These are phyloP conservation scores for Fusarium xylarioides DNA, from an alignment of 2,329 filamentous ascomycete genomes.

Conservation along the genomic window DNA sequence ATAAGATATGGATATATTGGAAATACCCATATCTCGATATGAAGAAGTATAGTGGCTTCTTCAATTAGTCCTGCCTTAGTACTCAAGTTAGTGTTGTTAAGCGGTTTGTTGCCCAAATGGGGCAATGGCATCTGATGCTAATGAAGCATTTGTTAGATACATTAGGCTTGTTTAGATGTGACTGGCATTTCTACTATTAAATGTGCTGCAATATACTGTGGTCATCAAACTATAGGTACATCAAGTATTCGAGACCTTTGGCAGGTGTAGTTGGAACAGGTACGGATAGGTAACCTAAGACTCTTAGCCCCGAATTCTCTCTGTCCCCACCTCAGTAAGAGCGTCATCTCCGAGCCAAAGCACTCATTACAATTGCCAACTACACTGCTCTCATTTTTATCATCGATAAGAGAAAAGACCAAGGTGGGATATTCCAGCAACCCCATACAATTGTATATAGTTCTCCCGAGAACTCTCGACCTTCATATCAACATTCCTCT, in stretches of 20 bases:
- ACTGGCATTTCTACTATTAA: not conserved
- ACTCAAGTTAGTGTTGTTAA: not conserved
- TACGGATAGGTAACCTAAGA: not conserved
- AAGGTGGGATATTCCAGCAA: not conserved
- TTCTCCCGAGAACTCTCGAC: not conserved
- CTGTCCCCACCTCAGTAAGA: slow-evolving; percentile 25
- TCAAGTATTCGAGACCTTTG: not conserved
- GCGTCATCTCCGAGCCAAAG: slow-evolving; percentile 32
- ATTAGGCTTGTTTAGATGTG: not conserved
- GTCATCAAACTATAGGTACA: not conserved
- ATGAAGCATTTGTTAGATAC: not conserved
- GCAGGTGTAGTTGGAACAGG: not conserved
- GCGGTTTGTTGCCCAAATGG: not conserved
- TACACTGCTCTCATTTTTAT: not conserved
- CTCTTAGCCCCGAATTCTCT: slow-evolving; percentile 13
- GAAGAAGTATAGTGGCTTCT: not conserved
- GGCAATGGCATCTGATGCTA: not conserved
- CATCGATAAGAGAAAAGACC: not conserved
- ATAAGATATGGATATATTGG: not conserved
- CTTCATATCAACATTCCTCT: not conserved
- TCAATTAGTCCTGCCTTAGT: not conserved
- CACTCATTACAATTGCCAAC: slow-evolving; percentile 18
- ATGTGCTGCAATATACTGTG: not conserved
- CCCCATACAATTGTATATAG: not conserved
- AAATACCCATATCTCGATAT: not conserved